phyloP scores from a whole-genome alignment of 1,284 basidiomycete genomes.

The Waitea zeae region DNA sequence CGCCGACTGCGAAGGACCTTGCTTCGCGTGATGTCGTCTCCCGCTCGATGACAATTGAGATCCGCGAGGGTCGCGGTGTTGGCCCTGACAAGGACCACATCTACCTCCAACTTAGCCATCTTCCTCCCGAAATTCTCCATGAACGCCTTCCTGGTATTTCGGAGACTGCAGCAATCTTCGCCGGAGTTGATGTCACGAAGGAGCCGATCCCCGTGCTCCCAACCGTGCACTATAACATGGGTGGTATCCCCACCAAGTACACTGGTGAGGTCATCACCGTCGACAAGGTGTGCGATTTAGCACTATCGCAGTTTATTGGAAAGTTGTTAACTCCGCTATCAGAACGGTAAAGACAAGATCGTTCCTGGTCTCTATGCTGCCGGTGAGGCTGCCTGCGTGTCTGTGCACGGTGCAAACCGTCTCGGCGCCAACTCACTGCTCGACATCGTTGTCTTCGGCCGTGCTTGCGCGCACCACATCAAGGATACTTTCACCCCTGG shows the following conservation, averaged over 20 bases:
- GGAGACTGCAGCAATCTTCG: slow-evolving; percentile 98
- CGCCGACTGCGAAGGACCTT: slow-evolving; percentile 97
- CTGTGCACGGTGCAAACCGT: slow-evolving; percentile 98
- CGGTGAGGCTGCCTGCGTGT: slow-evolving; percentile 97
- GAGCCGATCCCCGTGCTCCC: slow-evolving; percentile 96
- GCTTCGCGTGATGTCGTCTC: slow-evolving; percentile 99
- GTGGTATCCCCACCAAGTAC: slow-evolving; percentile 98
- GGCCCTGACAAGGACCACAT: slow-evolving; percentile 98
- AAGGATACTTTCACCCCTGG: slow-evolving; percentile 81
- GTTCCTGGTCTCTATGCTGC: slow-evolving; percentile 98
- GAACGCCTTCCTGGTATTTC: slow-evolving; percentile 99
- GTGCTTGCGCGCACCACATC: slow-evolving; percentile 97
- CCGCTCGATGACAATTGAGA: slow-evolving; percentile 97
- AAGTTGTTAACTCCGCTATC: slow-evolving; percentile 4
- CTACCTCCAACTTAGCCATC: slow-evolving; percentile 93
- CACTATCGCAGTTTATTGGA: neutral
- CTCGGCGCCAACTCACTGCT: slow-evolving; percentile 98
- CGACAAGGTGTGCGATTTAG: slow-evolving; percentile 30
- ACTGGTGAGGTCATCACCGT: slow-evolving; percentile 91
- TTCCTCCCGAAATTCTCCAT: slow-evolving; percentile 91
- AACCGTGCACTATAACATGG: slow-evolving; percentile 97
- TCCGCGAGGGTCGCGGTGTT: slow-evolving; percentile 97
- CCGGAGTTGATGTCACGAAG: slow-evolving; percentile 99
- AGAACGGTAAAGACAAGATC: slow-evolving; percentile 81
- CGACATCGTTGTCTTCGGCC: slow-evolving; percentile 98